phyloP scores from a whole-genome alignment of 305 asterid species.

The Rubia tinctorum region DNA sequence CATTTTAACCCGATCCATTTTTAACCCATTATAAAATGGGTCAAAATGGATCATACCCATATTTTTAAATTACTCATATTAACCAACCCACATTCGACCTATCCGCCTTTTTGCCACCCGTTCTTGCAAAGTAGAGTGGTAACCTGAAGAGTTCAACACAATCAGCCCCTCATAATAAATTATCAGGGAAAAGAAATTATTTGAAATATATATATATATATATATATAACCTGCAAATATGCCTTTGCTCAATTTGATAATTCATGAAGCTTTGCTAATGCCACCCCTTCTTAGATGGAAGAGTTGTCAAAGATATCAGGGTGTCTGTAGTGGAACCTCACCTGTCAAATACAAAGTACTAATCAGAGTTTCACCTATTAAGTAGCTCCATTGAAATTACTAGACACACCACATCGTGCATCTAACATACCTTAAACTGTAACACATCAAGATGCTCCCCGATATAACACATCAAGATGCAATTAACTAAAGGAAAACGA shows the following conservation, averaged over 20 bases:
- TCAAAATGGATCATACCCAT: no score
- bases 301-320: conserved; percentile 90
- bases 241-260: conserved; percentile 97
- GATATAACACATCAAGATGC: not conserved
- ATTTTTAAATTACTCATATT: no score
- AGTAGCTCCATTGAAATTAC: not conserved
- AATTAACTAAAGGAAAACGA: not conserved
- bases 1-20: no score
- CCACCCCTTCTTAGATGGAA: conserved; percentile 98
- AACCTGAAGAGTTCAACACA: conserved; percentile 54
- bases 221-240: conserved; percentile 94
- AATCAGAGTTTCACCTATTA: not conserved
- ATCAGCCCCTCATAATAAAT: conserved; percentile 26
- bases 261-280: conserved; percentile 93
- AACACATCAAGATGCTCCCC: not conserved
- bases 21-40: no score
- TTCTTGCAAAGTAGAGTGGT: conserved; percentile 85
- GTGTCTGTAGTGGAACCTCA: conserved; percentile 98
- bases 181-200: not conserved
- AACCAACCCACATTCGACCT: no score
- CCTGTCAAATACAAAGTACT: conserved; percentile 42
- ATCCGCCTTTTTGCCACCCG: no score
- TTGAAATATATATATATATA: conserved; percentile 12
- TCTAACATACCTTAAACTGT: not conserved
- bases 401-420: no score